Evolutionary conservation across 2,329 filamentous ascomycete genomes (phyloP), one percentile per base, ranked within the genome.

Genomic region (Rosellinia necatrix): DNA sequence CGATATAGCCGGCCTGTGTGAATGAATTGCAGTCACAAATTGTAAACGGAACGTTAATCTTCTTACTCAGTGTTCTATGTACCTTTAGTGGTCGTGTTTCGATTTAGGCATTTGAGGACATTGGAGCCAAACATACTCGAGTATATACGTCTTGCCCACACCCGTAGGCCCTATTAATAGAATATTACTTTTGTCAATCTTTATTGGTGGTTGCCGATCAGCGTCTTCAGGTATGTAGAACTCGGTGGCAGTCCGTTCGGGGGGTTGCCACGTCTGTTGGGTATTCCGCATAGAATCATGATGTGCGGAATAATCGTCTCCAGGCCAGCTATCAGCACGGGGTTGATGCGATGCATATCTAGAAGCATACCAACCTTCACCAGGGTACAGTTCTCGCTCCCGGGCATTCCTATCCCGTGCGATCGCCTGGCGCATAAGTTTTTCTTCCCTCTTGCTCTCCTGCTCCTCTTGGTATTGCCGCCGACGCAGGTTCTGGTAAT

Each of bases 1-100:
- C 94, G 64, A 99, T 97, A 67, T 99, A 99, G 22, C 94, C 93
- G 4, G 93, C 93, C 75, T 97, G 93, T 0, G 93, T 97, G 62
- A 97, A 92, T 5, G 92, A 90, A 47, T 94, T 97, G 73, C 93
- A 97, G 73, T 97, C 93, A 59, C 91, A 93, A 74, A 96, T 96
- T 60, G 90, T 92, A 69, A 97, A 96, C 0, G 94, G 94, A 0
- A 97, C 92, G 58, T 94, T 93, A n/a, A 99, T 83, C 49, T 94
- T 88, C 68, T 92, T 88, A 64, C 93, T 94, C 34, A 97, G 77
- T 0, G 93, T 97, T 73, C 92, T 96, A 49, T 2, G 1, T n/a
- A 66, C 1, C 9, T 15, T 61, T 47, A 63, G 34, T 47, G 15
- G 21, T 10, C 10, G 12, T 29, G 10, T 21, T 37, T 15, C 9